Evolutionary conservation across 1,284 basidiomycete species (phyloP), one percentile per base, ranked within the genome.

Genomic region (Wolfiporia cocos): DNA sequence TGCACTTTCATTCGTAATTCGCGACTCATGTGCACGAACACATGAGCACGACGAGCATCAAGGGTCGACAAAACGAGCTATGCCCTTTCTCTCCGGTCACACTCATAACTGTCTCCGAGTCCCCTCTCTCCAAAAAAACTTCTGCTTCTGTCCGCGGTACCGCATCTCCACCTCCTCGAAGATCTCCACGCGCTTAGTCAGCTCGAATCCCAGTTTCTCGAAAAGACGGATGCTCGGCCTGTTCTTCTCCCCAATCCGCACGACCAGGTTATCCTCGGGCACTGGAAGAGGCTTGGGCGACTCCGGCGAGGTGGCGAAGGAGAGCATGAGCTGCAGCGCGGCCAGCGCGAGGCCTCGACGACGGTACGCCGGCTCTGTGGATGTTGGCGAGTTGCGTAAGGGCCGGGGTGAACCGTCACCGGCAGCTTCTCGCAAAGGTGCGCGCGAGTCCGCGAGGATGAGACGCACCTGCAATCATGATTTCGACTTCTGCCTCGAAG

Each of bases 401-500:
- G n/a, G n/a, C n/a, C n/a, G n/a, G n/a, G n/a, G n/a, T n/a, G n/a
- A n/a, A n/a, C n/a, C n/a, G n/a, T n/a, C n/a, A n/a, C n/a, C n/a
- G n/a, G n/a, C n/a, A n/a, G n/a, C n/a, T n/a, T n/a, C n/a, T n/a
- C n/a, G n/a, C n/a, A n/a, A n/a, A n/a, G n/a, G n/a, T n/a, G n/a
- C n/a, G n/a, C n/a, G n/a, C n/a, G n/a, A n/a, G n/a, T n/a, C n/a
- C n/a, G n/a, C n/a, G n/a, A n/a, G n/a, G n/a, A n/a, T n/a, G n/a
- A 33, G 11, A 41, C 37, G 42, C 47, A 77, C 83, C 78, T 39
- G 88, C 87, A 52, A 95, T 85, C 92, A 94, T 95, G 48, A 94
- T 80, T 54, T 93, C 90, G 17, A 78, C 66, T 49, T 77, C 76
- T 2, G 68, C 74, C 47, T 77, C 73, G 48, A 76, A 79, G 21